Percentiles rank a stretch among this genome's conserved stretches.
phyloP scores from a whole-genome alignment of 306 rosid species.

The Carpinus fangiana region DNA sequence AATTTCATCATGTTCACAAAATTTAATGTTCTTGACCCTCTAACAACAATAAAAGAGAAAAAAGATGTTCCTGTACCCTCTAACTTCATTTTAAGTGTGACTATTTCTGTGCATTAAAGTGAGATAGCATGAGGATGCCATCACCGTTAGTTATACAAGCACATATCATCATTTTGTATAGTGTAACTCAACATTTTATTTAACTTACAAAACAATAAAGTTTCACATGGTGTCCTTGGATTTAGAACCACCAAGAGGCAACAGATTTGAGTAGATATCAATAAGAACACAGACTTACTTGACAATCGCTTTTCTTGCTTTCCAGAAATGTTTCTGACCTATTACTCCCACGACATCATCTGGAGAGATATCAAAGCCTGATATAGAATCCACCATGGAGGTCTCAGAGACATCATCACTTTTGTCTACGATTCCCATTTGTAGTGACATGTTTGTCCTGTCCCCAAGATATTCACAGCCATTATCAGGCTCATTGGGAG shows the following conservation, averaged over 20 bases:
- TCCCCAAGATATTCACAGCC: slow-evolving; percentile 36
- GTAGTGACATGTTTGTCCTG: slow-evolving; percentile 36
- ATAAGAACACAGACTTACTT: slow-evolving; percentile 57
- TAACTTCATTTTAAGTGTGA: background rate
- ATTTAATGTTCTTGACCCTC: background rate
- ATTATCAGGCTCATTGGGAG: slow-evolving; percentile 42
- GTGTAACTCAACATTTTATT: background rate
- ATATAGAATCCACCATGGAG: slow-evolving; percentile 60
- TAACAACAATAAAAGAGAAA: background rate
- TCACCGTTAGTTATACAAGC: background rate
- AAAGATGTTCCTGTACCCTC: background rate
- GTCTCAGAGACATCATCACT: slow-evolving; percentile 64
- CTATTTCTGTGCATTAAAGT: background rate
- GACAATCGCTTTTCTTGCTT: slow-evolving; percentile 87
- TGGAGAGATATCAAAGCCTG: slow-evolving; percentile 59
- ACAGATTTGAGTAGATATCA: slow-evolving; percentile 15
- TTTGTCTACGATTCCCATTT: slow-evolving; percentile 49
- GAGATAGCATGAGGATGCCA: slow-evolving; percentile 16
- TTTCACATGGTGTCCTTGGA: slow-evolving; percentile 20
- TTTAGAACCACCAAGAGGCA: slow-evolving; percentile 27
- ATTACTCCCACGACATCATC: slow-evolving; percentile 85
- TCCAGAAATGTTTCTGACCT: slow-evolving; percentile 96
- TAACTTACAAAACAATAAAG: background rate
- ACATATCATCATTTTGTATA: background rate
- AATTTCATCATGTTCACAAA: background rate